phyloP scores from a whole-genome alignment of 2,329 filamentous ascomycete species.

The Penicillium sp. region DNA sequence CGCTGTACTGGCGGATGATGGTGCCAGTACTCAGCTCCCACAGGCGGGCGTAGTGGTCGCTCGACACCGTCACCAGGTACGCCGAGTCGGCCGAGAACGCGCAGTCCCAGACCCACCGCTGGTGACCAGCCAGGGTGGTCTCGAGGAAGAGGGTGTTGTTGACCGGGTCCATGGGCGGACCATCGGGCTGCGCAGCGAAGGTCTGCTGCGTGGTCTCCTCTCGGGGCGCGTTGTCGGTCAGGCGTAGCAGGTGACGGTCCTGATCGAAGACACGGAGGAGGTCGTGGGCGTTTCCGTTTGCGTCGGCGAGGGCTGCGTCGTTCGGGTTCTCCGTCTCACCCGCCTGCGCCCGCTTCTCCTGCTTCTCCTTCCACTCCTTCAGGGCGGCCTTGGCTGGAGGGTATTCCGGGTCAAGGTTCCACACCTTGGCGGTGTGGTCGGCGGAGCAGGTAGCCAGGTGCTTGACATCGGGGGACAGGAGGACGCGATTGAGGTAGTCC shows the following conservation, averaged over 20 bases:
- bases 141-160: constrained; percentile 73
- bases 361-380: constrained; percentile 32
- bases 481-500: constrained; percentile 89
- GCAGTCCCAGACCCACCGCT: constrained; percentile 98
- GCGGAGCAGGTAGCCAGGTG: constrained; percentile 93
- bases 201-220: constrained; percentile 38
- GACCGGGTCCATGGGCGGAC: constrained; percentile 50
- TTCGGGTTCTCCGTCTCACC: constrained; percentile 20
- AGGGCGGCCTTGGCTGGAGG: constrained; percentile 47
- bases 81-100: constrained; percentile 93
- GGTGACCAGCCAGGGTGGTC: constrained; percentile 85
- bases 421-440: constrained; percentile 94
- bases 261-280: constrained; percentile 38
- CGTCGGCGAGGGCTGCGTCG: constrained; percentile 27
- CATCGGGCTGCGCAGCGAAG: constrained; percentile 46
- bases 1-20: constrained; percentile 94
- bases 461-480: constrained; percentile 91
- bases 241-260: constrained; percentile 37
- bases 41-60: constrained; percentile 87
- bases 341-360: constrained; percentile 28
- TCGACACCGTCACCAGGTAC: constrained; percentile 91
- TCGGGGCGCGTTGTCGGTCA: constrained; percentile 35
- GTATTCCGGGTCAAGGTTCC: constrained; percentile 80
- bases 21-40: constrained; percentile 88
- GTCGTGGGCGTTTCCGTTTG: constrained; percentile 30